Base-by-base conservation (phyloP, 1,284 basidiomycete species). In the Cryptococcus maquisensis region DNA sequence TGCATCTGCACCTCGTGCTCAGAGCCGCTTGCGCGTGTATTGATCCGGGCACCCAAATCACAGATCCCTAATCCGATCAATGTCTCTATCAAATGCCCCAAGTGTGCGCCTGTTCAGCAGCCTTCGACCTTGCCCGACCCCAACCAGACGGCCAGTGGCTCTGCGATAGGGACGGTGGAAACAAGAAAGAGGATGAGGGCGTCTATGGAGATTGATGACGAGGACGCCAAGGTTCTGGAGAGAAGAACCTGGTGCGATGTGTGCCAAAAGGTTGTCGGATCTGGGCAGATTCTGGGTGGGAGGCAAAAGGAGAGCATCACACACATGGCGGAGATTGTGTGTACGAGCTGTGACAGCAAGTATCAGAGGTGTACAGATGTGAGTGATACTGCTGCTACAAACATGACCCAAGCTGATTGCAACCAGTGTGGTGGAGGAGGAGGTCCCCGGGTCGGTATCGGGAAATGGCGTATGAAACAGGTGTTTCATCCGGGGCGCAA, bases 401-500 rank as follows among this genome's bases (percentile, higher is more conserved):
- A 18, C 38, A 12, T 42, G 15, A 16, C 28, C 24, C 26, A 38
- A 41, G 13, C 16, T 47, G 2, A 42, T 5, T 6, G 21, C 36
- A 28, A 51, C 51, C 60, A 75, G 62, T 75, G 73, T 47, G 73
- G 73, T 23, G 76, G 74, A 3, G 75, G 76, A 10, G 75, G 76
- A 23, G 76, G 76, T 3, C 62, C 69, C 3, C 57, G 73, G n/a
- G 61, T 73, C 7, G 77, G 77, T 1, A 77, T 77, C 23, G 78
- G 78, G 5, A 79, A 78, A 63, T 79, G 77, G 77, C 63, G 78
- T 13, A 71, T 72, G 48, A 78, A 78, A 59, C 73, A 79, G 57
- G 71, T 79, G 28, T 79, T 79, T 64, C 71, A 71, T 40, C 68
- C 66, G 3, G 74, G 73, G 4, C 65, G 77, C 26, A 77, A 77